phyloP scores from a whole-genome alignment of 495 filamentous ascomycete species.

The Penicillium pulvis region DNA sequence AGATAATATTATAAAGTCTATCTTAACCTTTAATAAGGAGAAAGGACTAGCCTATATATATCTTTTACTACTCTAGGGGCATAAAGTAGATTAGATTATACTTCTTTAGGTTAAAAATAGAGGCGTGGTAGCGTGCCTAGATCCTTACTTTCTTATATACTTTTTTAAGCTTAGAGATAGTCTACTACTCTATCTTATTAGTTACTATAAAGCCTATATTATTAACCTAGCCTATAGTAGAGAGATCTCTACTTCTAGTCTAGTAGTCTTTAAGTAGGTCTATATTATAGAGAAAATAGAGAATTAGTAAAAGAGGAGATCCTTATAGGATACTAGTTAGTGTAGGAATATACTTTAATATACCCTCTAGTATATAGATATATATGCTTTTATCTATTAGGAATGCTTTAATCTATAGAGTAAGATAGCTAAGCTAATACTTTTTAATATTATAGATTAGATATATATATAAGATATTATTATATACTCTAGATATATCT shows the following conservation, averaged over 20 bases:
- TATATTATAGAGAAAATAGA: constrained; percentile 28
- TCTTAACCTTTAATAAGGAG: too few species aligned
- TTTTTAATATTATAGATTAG: constrained; percentile 29
- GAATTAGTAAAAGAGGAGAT: constrained; percentile 25
- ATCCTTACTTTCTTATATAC: background rate
- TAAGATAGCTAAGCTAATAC: background rate
- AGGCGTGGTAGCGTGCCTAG: constrained; percentile 19
- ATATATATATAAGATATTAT: constrained; percentile 26
- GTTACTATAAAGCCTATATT: constrained; percentile 13
- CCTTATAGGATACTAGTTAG: constrained; percentile 22
- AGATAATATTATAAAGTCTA: too few species aligned
- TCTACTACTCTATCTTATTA: too few species aligned
- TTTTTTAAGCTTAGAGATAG: background rate
- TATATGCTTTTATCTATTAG: too few species aligned
- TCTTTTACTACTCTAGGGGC: background rate
- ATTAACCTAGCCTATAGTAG: constrained; percentile 16
- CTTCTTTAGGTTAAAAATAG: constrained; percentile 19
- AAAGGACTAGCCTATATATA: too few species aligned
- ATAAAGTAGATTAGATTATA: constrained; percentile 15
- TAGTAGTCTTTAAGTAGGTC: constrained; percentile 9
- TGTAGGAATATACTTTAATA: background rate
- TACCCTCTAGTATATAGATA: too few species aligned
- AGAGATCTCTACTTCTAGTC: too few species aligned
- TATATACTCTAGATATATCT: constrained; percentile 31
- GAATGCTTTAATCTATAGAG: background rate